These are phyloP conservation scores for Ephemerocybe angulata DNA, from an alignment of 768 basidiomycete species.

Conservation along the genomic window DNA sequence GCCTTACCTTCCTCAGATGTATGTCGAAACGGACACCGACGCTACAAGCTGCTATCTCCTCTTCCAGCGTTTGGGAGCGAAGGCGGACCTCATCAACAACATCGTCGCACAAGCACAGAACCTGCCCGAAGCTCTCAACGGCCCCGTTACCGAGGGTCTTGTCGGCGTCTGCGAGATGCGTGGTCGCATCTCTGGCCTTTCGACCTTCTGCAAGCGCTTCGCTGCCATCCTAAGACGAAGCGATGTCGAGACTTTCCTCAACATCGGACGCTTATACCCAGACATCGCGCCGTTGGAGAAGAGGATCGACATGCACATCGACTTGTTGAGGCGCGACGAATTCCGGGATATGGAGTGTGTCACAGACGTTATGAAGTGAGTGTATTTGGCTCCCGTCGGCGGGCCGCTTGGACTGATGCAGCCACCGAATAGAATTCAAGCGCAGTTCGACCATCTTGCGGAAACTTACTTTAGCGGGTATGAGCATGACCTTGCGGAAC, in stretches of 20 bases:
- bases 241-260: constrained; percentile 82
- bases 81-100: constrained; percentile 81
- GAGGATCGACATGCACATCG: constrained; percentile 88
- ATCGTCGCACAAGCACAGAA: constrained; percentile 81
- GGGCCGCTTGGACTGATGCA: neutral
- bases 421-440: constrained; percentile 64
- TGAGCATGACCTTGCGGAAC: constrained; percentile 86
- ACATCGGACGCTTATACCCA: constrained; percentile 74
- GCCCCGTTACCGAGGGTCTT: constrained; percentile 75
- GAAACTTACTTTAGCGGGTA: constrained; percentile 82
- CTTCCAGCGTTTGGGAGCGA: constrained; percentile 85
- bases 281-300: constrained; percentile 90
- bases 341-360: constrained; percentile 94
- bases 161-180: constrained; percentile 98
- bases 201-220: constrained; percentile 86
- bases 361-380: constrained; percentile 82
- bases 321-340: constrained; percentile 78
- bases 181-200: constrained; percentile 74
- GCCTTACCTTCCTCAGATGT: constrained; percentile 90
- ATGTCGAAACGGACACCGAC: constrained; percentile 84
- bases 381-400: constrained; percentile 9
- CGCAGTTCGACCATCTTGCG: constrained; percentile 89
- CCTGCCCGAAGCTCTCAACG: constrained; percentile 81
- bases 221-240: constrained; percentile 77
- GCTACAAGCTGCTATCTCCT: constrained; percentile 88